phyloP scores from a whole-genome alignment of 1,139 yeast genomes.

The Scheffersomyces lignicola region DNA sequence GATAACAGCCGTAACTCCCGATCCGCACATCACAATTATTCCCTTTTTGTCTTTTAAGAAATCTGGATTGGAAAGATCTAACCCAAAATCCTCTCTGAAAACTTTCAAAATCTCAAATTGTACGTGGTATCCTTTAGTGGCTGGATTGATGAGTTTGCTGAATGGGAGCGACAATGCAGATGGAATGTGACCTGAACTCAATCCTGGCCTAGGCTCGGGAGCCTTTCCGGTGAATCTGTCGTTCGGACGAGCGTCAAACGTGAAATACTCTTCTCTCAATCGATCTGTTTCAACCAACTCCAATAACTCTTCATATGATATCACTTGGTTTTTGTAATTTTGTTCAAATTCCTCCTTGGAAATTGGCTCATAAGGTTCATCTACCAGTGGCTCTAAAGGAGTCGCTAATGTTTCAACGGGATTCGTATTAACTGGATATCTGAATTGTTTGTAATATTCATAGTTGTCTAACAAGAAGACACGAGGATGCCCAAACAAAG shows the following conservation, averaged over 20 bases:
- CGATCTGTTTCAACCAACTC: conserved; percentile 52
- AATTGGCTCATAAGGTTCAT: conserved; percentile 21
- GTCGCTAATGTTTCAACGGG: conserved; percentile 17
- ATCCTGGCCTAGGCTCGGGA: conserved; percentile 87
- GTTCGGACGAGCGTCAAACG: conserved; percentile 79
- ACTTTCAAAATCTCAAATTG: conserved; percentile 43
- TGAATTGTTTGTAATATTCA: conserved; percentile 43
- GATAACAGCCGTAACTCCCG: conserved; percentile 92
- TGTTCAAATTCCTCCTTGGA: conserved; percentile 22
- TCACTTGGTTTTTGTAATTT: conserved; percentile 49
- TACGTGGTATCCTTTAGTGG: conserved; percentile 51
- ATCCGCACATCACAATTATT: conserved; percentile 86
- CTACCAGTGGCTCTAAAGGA: conserved; percentile 12
- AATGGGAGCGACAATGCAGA: conserved; percentile 81
- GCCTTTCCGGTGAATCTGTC: conserved; percentile 75
- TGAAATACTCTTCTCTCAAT: conserved; percentile 48
- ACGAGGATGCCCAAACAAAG: conserved; percentile 69
- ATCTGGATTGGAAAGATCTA: conserved; percentile 29
- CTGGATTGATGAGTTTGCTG: conserved; percentile 49
- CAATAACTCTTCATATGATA: conserved; percentile 63
- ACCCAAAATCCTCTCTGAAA: conserved; percentile 39
- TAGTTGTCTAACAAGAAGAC: conserved; percentile 73
- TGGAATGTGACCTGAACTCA: conserved; percentile 87
- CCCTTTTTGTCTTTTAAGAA: conserved; percentile 45
- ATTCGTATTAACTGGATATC: conserved; percentile 25